These are phyloP conservation scores for Pseudogymnoascus sp. DNA, from an alignment of 2,329 filamentous ascomycete genomes.

Conservation along the genomic window DNA sequence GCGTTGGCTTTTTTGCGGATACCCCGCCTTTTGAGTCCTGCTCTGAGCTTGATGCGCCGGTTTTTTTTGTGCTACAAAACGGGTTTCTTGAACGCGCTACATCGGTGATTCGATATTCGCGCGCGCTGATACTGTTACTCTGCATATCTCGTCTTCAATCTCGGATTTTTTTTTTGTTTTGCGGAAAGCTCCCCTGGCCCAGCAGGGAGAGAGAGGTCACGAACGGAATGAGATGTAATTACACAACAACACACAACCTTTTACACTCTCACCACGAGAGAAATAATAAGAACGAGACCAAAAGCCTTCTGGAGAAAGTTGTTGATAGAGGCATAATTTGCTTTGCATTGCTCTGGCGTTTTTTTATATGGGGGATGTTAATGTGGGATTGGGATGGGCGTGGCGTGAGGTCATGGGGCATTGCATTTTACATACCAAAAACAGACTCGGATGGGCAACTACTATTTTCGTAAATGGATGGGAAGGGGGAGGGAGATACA, in stretches of 20 bases:
- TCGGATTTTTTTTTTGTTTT: background rate
- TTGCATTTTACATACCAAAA: slow-evolving; percentile 7
- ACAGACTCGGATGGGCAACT: background rate
- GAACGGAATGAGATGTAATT: background rate
- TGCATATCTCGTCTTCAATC: background rate
- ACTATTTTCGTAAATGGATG: background rate
- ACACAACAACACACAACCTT: background rate
- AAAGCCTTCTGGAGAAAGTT: background rate
- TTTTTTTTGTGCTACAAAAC: background rate
- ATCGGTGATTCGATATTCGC: slow-evolving; percentile 8
- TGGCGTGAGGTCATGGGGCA: background rate
- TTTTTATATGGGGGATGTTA: background rate
- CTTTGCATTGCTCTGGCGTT: background rate
- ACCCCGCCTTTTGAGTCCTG: background rate
- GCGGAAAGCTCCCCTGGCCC: background rate
- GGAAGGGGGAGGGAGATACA: background rate
- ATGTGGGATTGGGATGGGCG: background rate
- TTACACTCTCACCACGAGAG: background rate
- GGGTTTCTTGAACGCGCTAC: background rate
- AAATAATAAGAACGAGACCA: background rate
- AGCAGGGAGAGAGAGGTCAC: background rate
- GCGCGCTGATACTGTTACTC: background rate
- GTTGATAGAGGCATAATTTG: background rate
- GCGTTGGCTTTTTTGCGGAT: background rate
- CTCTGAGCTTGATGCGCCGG: background rate